A percentile compares a stretch with the other conserved stretches of the same genome.
These are phyloP conservation scores for Russula foetens DNA, from an alignment of 768 basidiomycete species.

Conservation along the genomic window DNA sequence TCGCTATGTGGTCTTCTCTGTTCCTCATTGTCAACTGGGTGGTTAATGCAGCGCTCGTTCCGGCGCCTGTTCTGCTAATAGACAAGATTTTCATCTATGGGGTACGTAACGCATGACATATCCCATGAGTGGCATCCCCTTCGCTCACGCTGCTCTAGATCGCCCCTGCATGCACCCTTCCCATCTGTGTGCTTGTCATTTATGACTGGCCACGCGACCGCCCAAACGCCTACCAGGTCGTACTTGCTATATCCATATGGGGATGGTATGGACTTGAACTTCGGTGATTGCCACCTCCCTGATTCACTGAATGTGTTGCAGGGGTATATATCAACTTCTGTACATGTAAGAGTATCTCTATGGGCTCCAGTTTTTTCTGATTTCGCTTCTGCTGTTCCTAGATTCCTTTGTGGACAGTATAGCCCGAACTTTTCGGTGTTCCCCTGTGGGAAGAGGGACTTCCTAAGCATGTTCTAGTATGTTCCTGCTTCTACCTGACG, in stretches of 20 bases:
- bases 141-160: slow-evolving; percentile 29
- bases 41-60: not conserved
- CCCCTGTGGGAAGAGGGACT: slow-evolving; percentile 38
- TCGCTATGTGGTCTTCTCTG: slow-evolving; percentile 12
- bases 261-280: slow-evolving; percentile 38
- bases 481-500: slow-evolving; percentile 1
- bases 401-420: slow-evolving; percentile 39
- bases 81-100: slow-evolving; percentile 60
- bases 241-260: slow-evolving; percentile 53
- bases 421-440: slow-evolving; percentile 25
- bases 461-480: slow-evolving; percentile 33
- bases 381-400: slow-evolving; percentile 15
- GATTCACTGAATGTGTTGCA: slow-evolving; percentile 22
- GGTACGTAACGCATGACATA: slow-evolving; percentile 26
- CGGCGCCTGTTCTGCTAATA: slow-evolving; percentile 24
- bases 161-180: slow-evolving; percentile 52
- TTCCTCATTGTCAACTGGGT: slow-evolving; percentile 12
- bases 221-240: slow-evolving; percentile 50
- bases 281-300: not conserved
- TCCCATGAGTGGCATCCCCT: slow-evolving; percentile 7
- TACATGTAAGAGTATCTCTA: slow-evolving; percentile 30
- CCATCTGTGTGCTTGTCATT: slow-evolving; percentile 54
- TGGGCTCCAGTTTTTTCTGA: not conserved
- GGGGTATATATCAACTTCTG: slow-evolving; percentile 55
- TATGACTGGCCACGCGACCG: slow-evolving; percentile 67